Evolutionary conservation across 495 filamentous ascomycete genomes (phyloP).

Genomic region (Trichoderma asperelloides): DNA sequence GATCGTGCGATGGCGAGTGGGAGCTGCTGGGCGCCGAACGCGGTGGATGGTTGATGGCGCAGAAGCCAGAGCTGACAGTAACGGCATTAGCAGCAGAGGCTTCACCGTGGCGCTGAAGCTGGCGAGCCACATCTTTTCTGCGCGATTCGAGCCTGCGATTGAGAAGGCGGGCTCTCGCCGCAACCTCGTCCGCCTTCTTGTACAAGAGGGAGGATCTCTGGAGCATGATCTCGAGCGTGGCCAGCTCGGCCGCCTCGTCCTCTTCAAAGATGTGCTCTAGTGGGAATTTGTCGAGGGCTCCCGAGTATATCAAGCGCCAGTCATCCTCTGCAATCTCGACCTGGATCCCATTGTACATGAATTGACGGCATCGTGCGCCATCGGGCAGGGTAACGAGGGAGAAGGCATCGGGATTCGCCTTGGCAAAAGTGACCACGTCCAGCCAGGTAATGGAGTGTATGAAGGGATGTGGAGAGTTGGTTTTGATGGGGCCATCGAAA

Average conservation of each 20-base stretch:
- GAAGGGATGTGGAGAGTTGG: constrained; percentile 37
- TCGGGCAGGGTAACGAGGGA: constrained; percentile 58
- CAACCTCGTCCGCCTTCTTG: constrained; percentile 70
- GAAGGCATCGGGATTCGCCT: constrained; percentile 72
- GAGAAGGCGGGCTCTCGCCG: constrained; percentile 68
- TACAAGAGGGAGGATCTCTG: constrained; percentile 64
- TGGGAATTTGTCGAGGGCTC: constrained; percentile 74
- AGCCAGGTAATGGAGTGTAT: constrained; percentile 68
- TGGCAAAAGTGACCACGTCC: constrained; percentile 77
- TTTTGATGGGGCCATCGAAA: constrained; percentile 70
- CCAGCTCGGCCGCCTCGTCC: constrained; percentile 78
- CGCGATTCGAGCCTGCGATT: constrained; percentile 73
- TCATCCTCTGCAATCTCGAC: constrained; percentile 87
- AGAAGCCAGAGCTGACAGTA: constrained; percentile 13
- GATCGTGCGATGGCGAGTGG: constrained; percentile 18
- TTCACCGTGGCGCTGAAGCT: constrained; percentile 22
- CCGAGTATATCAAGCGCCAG: constrained; percentile 69
- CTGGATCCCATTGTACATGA: constrained; percentile 61
- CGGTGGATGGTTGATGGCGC: constrained; percentile 12
- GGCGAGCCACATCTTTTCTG: constrained; percentile 51
- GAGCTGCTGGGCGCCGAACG: constrained; percentile 11
- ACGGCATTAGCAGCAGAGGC: constrained; percentile 15
- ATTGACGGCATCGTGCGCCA: constrained; percentile 59
- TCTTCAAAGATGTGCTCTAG: constrained; percentile 63
- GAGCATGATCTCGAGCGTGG: constrained; percentile 74